Conservation (phyloP, 2,329 filamentous ascomycete species). For the Hypoxylon sp. region DNA sequence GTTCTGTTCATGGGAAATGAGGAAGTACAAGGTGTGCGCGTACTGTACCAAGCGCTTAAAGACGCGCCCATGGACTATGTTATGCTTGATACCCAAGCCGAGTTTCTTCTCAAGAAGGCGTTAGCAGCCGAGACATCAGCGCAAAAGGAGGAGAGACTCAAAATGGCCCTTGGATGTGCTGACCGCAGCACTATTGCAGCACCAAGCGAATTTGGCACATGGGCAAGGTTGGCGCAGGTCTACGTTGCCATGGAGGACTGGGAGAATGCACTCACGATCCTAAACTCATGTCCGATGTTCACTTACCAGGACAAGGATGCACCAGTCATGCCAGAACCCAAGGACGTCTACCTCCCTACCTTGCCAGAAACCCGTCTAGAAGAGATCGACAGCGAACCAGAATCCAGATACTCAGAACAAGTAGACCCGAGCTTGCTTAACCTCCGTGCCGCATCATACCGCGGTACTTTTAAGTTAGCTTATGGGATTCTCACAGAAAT, state of each 20-base stretch:
- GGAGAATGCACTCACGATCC: constrained; percentile 93
- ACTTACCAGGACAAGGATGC: constrained; percentile 99
- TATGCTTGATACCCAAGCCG: constrained; percentile 92
- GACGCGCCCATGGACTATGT: constrained; percentile 98
- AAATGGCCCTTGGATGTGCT: constrained; percentile 91
- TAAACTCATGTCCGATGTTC: constrained; percentile 99
- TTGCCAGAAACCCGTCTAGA: constrained; percentile 91
- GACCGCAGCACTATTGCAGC: constrained; percentile 95
- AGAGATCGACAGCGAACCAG: constrained; percentile 93
- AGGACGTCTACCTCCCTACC: constrained; percentile 87
- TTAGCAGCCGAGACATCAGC: constrained; percentile 67
- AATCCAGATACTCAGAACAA: constrained; percentile 84
- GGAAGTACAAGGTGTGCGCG: constrained; percentile 93
- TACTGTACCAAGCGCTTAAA: constrained; percentile 89
- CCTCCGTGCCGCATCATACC: constrained; percentile 89
- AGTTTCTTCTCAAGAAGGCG: constrained; percentile 91
- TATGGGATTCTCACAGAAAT: constrained; percentile 96
- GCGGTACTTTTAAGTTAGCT: constrained; percentile 94
- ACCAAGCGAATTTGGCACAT: constrained; percentile 96
- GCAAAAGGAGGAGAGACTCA: constrained; percentile 76
- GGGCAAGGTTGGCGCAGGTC: constrained; percentile 92
- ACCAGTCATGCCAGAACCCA: constrained; percentile 92
- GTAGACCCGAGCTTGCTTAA: constrained; percentile 90
- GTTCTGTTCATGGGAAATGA: constrained; percentile 96
- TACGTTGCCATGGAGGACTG: constrained; percentile 96